A percentile compares a stretch with the other conserved stretches of the same genome.
phyloP scores from a whole-genome alignment of 2,329 filamentous ascomycete species.

The Colletotrichum echinochloae region DNA sequence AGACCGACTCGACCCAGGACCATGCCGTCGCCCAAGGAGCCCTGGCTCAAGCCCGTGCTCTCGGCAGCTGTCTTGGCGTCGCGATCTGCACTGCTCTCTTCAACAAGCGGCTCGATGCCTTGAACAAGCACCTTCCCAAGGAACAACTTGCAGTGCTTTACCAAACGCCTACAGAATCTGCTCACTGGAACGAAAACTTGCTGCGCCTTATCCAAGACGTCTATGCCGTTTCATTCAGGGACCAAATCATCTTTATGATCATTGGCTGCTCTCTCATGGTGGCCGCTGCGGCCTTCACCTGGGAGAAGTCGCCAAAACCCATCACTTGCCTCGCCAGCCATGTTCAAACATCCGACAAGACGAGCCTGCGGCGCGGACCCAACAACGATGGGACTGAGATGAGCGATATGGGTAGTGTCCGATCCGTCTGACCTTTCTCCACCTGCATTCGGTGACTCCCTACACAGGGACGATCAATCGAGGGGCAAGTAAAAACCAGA shows the following conservation, averaged over 20 bases:
- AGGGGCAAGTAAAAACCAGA: conserved; percentile 14
- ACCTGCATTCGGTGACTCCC: neutral
- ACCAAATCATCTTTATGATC: conserved; percentile 61
- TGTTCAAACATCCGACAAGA: conserved; percentile 32
- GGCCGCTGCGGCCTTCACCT: conserved; percentile 56
- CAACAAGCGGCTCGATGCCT: conserved; percentile 58
- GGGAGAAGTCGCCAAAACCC: conserved; percentile 56
- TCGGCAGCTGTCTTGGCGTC: conserved; percentile 71
- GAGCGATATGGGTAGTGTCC: conserved; percentile 35
- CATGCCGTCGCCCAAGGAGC: conserved; percentile 70
- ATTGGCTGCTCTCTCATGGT: conserved; percentile 58
- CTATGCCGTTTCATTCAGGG: conserved; percentile 60
- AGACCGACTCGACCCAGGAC: conserved; percentile 60
- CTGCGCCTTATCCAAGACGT: conserved; percentile 53
- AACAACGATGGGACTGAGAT: conserved; percentile 30
- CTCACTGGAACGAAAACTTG: conserved; percentile 50
- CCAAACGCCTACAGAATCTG: conserved; percentile 56
- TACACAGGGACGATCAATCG: conserved; percentile 12
- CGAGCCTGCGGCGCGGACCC: conserved; percentile 11
- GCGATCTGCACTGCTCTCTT: conserved; percentile 70
- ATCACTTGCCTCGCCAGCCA: conserved; percentile 42
- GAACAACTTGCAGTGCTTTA: conserved; percentile 57
- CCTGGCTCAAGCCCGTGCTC: conserved; percentile 69
- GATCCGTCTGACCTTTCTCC: conserved; percentile 14
- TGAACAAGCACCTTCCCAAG: conserved; percentile 52